These are phyloP conservation scores for Sarocladiaceae sp. DNA, from an alignment of 2,329 filamentous ascomycete species.

Conservation along the genomic window DNA sequence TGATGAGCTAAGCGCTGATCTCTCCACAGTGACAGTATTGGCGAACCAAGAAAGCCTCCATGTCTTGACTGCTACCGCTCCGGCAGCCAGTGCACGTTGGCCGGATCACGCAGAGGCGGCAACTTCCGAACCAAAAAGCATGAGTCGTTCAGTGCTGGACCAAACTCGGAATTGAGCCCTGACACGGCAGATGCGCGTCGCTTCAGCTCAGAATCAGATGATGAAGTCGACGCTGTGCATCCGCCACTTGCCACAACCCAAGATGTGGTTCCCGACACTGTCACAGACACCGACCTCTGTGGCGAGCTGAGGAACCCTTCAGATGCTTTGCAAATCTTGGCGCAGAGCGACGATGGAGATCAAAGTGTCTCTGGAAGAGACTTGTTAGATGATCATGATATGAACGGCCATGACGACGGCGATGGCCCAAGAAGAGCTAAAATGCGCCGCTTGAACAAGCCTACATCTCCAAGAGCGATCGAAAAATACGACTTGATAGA, in stretches of 20 bases:
- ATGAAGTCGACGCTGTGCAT: not conserved
- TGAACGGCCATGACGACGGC: not conserved
- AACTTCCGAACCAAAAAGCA: not conserved
- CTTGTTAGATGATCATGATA: not conserved
- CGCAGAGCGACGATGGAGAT: slow-evolving; percentile 6
- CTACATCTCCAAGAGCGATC: slow-evolving; percentile 4
- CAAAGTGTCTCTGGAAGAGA: not conserved
- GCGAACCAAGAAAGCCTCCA: slow-evolving; percentile 10
- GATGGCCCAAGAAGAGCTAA: not conserved
- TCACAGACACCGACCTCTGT: slow-evolving; percentile 4
- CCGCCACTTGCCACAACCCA: not conserved
- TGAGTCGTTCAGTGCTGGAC: not conserved
- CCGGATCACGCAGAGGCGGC: slow-evolving; percentile 7
- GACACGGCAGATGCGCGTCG: not conserved
- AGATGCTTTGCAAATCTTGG: slow-evolving; percentile 15
- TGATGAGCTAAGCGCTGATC: not conserved
- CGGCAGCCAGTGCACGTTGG: slow-evolving; percentile 8
- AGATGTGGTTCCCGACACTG: not conserved
- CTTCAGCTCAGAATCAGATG: not conserved
- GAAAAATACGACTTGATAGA: slow-evolving; percentile 4
- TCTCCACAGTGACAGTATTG: slow-evolving; percentile 9
- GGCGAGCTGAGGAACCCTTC: slow-evolving; percentile 15
- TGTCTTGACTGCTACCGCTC: slow-evolving; percentile 10
- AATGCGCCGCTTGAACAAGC: slow-evolving; percentile 2
- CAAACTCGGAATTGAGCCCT: not conserved